A percentile compares a stretch with the other conserved stretches of the same genome.
phyloP scores from a whole-genome alignment of 2,329 filamentous ascomycete species.

The Dothistroma septosporum region DNA sequence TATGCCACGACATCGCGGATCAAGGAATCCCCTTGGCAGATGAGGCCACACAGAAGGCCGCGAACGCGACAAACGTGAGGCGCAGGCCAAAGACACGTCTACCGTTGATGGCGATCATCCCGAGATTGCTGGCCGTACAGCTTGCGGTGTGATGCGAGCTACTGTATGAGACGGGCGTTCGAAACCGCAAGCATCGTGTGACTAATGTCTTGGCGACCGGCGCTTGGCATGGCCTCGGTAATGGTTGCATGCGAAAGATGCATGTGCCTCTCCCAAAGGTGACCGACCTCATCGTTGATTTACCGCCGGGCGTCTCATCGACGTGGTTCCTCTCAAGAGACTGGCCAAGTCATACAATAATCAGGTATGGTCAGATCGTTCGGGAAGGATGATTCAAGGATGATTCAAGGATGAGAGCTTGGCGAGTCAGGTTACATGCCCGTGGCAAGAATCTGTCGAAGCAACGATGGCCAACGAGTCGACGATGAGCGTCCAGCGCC shows the following conservation, averaged over 20 bases:
- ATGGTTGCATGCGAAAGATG: background rate
- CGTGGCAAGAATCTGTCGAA: no score
- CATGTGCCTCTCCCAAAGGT: background rate
- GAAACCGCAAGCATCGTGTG: background rate
- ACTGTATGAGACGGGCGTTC: no score
- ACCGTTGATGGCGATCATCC: background rate
- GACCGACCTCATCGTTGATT: background rate
- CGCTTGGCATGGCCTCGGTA: background rate
- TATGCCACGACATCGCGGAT: conserved; percentile 6
- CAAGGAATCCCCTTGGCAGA: background rate
- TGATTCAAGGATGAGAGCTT: no score
- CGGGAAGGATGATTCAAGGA: no score
- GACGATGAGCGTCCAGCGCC: no score
- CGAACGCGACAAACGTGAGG: background rate
- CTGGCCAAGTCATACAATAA: no score
- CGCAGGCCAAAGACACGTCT: background rate
- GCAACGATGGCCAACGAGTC: no score
- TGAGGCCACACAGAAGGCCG: background rate
- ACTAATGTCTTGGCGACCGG: background rate
- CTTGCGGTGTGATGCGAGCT: background rate
- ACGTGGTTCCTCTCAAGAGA: no score
- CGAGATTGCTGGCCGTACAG: background rate
- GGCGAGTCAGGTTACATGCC: no score
- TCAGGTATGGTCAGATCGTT: no score
- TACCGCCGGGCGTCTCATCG: background rate